These are phyloP conservation scores for Pulveroboletus sp. DNA, from an alignment of 768 basidiomycete genomes.

Conservation along the genomic window DNA sequence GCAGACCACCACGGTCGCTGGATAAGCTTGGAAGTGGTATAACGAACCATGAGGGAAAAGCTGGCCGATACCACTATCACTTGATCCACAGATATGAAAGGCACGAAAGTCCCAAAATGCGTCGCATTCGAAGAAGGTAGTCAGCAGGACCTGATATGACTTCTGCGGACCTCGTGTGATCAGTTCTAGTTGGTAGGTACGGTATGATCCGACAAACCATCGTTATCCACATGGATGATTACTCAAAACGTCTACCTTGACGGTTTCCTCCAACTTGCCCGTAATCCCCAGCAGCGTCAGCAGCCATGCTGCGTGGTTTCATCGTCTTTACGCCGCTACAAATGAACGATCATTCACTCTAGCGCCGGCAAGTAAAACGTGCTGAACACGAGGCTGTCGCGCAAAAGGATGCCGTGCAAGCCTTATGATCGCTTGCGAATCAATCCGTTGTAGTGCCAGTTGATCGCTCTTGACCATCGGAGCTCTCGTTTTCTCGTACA, in stretches of 20 bases:
- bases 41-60: background rate
- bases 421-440: constrained; percentile 24
- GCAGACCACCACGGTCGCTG: background rate
- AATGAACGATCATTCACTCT: constrained; percentile 28
- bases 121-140: background rate
- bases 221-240: background rate
- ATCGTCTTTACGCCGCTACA: constrained; percentile 14
- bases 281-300: background rate
- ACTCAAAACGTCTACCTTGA: background rate
- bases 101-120: background rate
- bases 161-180: constrained; percentile 2
- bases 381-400: constrained; percentile 28
- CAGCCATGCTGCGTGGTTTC: constrained; percentile 11
- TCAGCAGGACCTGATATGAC: background rate
- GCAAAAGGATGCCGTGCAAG: constrained; percentile 17
- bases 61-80: background rate
- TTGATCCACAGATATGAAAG: constrained; percentile 19
- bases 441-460: constrained; percentile 13
- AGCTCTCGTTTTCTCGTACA: constrained; percentile 26
- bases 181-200: background rate
- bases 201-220: background rate
- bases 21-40: background rate
- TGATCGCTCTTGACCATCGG: constrained; percentile 23
- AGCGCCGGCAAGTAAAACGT: constrained; percentile 32
- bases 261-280: background rate